phyloP scores from a whole-genome alignment of 345 rosid genomes.

The Salix purpurea region DNA sequence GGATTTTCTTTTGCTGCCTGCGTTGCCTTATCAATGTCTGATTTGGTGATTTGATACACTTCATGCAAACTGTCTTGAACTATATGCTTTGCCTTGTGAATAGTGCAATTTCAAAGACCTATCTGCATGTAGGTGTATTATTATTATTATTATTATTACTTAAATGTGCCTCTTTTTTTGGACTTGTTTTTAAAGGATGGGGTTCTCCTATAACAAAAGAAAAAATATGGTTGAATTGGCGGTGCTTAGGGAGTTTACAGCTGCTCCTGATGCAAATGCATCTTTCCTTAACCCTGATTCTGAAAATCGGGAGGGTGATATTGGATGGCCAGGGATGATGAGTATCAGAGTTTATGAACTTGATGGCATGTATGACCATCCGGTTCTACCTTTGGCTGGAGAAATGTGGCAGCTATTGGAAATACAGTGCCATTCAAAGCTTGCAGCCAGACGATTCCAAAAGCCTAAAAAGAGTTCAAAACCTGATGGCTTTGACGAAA shows the following conservation, averaged over 20 bases:
- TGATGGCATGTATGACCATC: conserved; percentile 96
- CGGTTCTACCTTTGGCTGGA: conserved; percentile 88
- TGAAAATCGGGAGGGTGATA: conserved; percentile 80
- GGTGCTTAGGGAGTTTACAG: conserved; percentile 81
- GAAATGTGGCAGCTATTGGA: conserved; percentile 94
- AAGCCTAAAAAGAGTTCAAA: conserved; percentile 91
- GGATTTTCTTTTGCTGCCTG: too few relatives aligned
- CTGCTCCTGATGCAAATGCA: conserved; percentile 53
- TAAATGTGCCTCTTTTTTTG: conserved; percentile 1
- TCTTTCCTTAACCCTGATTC: conserved; percentile 57
- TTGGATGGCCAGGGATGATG: conserved; percentile 99
- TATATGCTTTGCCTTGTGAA: not conserved
- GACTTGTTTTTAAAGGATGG: conserved; percentile 58
- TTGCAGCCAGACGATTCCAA: conserved; percentile 84
- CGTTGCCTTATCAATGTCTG: too few relatives aligned
- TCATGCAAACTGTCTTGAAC: not conserved
- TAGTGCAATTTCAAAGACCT: not conserved
- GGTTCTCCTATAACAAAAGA: conserved; percentile 90
- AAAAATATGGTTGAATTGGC: conserved; percentile 92
- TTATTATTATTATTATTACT: conserved; percentile 7
- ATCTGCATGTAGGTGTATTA: conserved; percentile 10
- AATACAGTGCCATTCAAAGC: conserved; percentile 92
- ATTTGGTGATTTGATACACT: not conserved
- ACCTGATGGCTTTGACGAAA: conserved; percentile 93
- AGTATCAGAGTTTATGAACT: conserved; percentile 89